phyloP scores from a whole-genome alignment of 495 filamentous ascomycete species.

The Trypethelium eluteriae region DNA sequence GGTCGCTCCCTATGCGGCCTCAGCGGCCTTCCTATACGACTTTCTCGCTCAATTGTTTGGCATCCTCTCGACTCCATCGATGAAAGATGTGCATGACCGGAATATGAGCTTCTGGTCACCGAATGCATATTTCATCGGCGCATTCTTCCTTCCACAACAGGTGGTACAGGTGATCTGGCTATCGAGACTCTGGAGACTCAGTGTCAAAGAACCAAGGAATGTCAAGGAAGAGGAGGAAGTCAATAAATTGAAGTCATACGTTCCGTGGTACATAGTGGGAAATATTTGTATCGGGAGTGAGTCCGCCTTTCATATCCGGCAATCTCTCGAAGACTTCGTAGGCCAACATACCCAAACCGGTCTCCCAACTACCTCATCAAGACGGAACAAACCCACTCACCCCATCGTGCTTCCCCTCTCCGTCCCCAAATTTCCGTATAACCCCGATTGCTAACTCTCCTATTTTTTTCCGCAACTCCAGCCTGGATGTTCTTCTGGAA shows the following conservation, averaged over 20 bases:
- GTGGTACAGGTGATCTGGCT: slow-evolving; percentile 43
- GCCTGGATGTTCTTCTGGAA: slow-evolving; percentile 50
- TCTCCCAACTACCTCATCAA: no score
- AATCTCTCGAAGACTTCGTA: neutral
- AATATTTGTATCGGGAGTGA: slow-evolving; percentile 44
- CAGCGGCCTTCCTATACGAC: slow-evolving; percentile 39
- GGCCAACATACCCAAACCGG: neutral
- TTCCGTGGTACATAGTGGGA: slow-evolving; percentile 39
- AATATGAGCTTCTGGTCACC: slow-evolving; percentile 45
- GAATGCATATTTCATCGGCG: slow-evolving; percentile 43
- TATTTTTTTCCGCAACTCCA: slow-evolving; percentile 5
- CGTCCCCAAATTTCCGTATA: no score
- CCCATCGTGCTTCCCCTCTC: no score
- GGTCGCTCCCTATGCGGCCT: slow-evolving; percentile 28
- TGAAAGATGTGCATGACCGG: slow-evolving; percentile 41
- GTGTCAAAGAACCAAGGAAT: slow-evolving; percentile 28
- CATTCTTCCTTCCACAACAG: slow-evolving; percentile 46
- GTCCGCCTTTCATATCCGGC: slow-evolving; percentile 13
- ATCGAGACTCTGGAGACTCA: slow-evolving; percentile 39
- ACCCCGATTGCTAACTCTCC: slow-evolving; percentile 4
- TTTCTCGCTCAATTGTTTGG: slow-evolving; percentile 45
- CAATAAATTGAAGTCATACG: slow-evolving; percentile 37
- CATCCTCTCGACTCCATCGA: slow-evolving; percentile 40
- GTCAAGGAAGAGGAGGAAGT: slow-evolving; percentile 28
- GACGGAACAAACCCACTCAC: no score